Base-by-base conservation (phyloP, 2,329 filamentous ascomycete genomes). In the Cephalotrichum gorgonifer region DNA sequence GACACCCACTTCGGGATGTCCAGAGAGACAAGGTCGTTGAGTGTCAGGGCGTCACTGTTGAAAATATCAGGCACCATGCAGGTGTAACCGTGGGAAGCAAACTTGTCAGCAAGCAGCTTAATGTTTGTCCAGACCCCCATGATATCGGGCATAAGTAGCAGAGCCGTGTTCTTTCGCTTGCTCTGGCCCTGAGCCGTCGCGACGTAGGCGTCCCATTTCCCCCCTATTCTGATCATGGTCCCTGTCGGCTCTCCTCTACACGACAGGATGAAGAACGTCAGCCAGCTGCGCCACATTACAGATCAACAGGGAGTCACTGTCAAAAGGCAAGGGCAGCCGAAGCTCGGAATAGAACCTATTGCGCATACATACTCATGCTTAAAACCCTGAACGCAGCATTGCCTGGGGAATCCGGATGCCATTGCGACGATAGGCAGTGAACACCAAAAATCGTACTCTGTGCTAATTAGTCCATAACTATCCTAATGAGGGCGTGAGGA, bases 181-280 rank as follows among this genome's bases (percentile, higher is more conserved):
- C 43, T 56, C 55, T 52, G 54, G n/a, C 53, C 52, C 4, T 66
- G 55, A 1, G 75, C 70, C 7, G 65, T 68, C 12, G 75, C 72
- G 9, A 79, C 58, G 62, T 81, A 81, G 42, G 66, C 74, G 3
- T 72, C 68, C 51, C 72, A 63, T 49, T 66, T 63, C 60, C 64
- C 67, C 49, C 22, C 64, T 51, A 78, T 64, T 52, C 69, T 73
- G 64, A 73, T 63, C 31, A 56, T 53, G 54, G 68, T 62, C 54
- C 76, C 76, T 5, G 62, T 64, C 23, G 76, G 64, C 27, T 64
- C 60, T 53, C 76, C 76, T 11, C 75, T 79, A 48, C 17, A 22
- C 8, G 28, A 14, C 7, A 14, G 28, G 28, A 31, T 7, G 14
- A 31, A 14, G 28, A n/a, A n/a, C n/a, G n/a, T n/a, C n/a, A n/a